phyloP scores from a whole-genome alignment of 1,284 basidiomycete genomes.

The Flammula alnicola region DNA sequence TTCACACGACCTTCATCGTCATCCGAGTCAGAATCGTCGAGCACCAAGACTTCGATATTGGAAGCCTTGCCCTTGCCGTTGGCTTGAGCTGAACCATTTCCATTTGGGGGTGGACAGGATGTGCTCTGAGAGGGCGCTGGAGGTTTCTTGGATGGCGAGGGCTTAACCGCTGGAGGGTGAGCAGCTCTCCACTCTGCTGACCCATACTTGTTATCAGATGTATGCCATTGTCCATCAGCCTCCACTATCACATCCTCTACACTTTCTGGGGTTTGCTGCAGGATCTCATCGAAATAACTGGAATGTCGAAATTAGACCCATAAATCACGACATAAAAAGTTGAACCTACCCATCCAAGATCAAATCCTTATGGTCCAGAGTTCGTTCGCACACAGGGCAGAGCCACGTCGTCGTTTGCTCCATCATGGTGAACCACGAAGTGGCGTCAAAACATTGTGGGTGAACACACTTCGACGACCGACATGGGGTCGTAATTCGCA shows the following conservation, averaged over 20 bases:
- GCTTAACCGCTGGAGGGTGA: conserved; percentile 43
- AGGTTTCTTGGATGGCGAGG: conserved; percentile 30
- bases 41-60: conserved; percentile 68
- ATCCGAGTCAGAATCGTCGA: conserved; percentile 77
- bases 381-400: conserved; percentile 93
- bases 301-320: conserved; percentile 2
- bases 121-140: conserved; percentile 28
- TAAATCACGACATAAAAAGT: conserved; percentile 12
- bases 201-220: conserved; percentile 83
- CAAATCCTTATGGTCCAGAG: conserved; percentile 80
- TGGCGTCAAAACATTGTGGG: conserved; percentile 95
- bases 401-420: conserved; percentile 96
- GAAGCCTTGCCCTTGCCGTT: conserved; percentile 49
- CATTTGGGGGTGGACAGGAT: conserved; percentile 38
- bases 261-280: conserved; percentile 75
- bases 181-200: conserved; percentile 70
- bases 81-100: conserved; percentile 32
- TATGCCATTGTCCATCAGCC: conserved; percentile 95
- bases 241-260: conserved; percentile 95
- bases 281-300: conserved; percentile 85
- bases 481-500: conserved; percentile 85
- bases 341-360: conserved; percentile 85
- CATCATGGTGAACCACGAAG: conserved; percentile 94
- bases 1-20: conserved; percentile 78
- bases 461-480: conserved; percentile 89